phyloP scores from a whole-genome alignment of 2,329 filamentous ascomycete species.

The Xylariaceae sp. region DNA sequence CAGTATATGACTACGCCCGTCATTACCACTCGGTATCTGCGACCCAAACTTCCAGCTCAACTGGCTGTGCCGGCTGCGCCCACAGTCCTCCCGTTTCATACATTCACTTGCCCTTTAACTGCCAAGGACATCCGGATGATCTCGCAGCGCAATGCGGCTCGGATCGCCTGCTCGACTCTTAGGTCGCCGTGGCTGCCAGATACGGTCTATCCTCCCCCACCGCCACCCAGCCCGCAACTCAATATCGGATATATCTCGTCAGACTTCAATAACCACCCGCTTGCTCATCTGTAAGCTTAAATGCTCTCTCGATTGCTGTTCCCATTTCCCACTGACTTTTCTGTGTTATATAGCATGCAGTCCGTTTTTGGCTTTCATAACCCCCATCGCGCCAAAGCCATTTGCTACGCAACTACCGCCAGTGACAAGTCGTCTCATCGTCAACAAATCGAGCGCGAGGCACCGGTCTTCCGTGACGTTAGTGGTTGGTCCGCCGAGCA shows the following conservation, averaged over 20 bases:
- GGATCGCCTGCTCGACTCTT: slow-evolving; percentile 88
- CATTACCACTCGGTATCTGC: slow-evolving; percentile 59
- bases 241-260: slow-evolving; percentile 96
- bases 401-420: slow-evolving; percentile 92
- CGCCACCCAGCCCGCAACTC: slow-evolving; percentile 77
- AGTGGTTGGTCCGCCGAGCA: slow-evolving; percentile 82
- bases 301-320: not conserved
- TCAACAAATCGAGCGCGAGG: slow-evolving; percentile 87
- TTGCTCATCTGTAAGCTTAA: slow-evolving; percentile 72
- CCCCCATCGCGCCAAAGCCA: slow-evolving; percentile 69
- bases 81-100: slow-evolving; percentile 94
- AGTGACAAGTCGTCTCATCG: slow-evolving; percentile 89
- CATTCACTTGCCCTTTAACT: slow-evolving; percentile 90
- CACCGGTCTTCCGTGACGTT: slow-evolving; percentile 86
- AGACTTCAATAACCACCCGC: slow-evolving; percentile 97
- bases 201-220: slow-evolving; percentile 79
- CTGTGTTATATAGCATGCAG: slow-evolving; percentile 66
- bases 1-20: slow-evolving; percentile 63
- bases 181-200: slow-evolving; percentile 80
- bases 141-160: slow-evolving; percentile 88
- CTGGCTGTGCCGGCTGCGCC: slow-evolving; percentile 83
- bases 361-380: slow-evolving; percentile 95
- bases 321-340: not conserved
- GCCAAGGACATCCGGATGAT: slow-evolving; percentile 91
- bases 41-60: slow-evolving; percentile 69